These are phyloP conservation scores for Passalora sequoiae DNA, from an alignment of 2,329 filamentous ascomycete species.

Conservation along the genomic window DNA sequence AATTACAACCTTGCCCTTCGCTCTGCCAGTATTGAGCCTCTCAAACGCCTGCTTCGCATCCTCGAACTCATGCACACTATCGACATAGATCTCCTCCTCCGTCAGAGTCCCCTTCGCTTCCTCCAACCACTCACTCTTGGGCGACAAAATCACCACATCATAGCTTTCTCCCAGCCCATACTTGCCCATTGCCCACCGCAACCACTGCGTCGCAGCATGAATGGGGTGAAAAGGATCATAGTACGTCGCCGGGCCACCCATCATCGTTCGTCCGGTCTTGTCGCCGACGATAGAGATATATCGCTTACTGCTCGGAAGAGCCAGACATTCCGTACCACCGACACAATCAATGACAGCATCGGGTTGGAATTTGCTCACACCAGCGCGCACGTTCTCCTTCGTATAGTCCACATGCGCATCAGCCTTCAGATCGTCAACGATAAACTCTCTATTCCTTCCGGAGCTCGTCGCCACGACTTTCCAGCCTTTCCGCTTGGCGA, in stretches of 20 bases:
- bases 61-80: conserved; percentile 53
- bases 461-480: conserved; percentile 51
- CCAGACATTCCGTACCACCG: conserved; percentile 38
- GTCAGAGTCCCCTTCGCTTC: conserved; percentile 52
- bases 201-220: conserved; percentile 26
- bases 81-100: conserved; percentile 49
- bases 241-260: conserved; percentile 33
- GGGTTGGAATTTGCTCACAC: conserved; percentile 48
- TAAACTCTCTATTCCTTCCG: conserved; percentile 52
- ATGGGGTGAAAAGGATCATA: conserved; percentile 26
- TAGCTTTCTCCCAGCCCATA: conserved; percentile 32
- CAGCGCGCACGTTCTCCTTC: conserved; percentile 43
- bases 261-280: conserved; percentile 31
- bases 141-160: conserved; percentile 40
- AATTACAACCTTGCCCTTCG: conserved; percentile 34
- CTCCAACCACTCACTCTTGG: conserved; percentile 47
- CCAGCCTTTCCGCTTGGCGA: conserved; percentile 32
- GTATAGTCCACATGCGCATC: conserved; percentile 62
- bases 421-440: conserved; percentile 52
- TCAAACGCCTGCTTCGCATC: conserved; percentile 42
- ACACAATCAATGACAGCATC: conserved; percentile 58
- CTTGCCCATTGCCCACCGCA: conserved; percentile 38
- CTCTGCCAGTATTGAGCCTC: conserved; percentile 32
- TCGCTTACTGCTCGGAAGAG: conserved; percentile 41
- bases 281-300: conserved; percentile 45